Evolutionary conservation across 495 filamentous ascomycete species (phyloP).

Genomic region (Paragyromitra xinjiangensis): DNA sequence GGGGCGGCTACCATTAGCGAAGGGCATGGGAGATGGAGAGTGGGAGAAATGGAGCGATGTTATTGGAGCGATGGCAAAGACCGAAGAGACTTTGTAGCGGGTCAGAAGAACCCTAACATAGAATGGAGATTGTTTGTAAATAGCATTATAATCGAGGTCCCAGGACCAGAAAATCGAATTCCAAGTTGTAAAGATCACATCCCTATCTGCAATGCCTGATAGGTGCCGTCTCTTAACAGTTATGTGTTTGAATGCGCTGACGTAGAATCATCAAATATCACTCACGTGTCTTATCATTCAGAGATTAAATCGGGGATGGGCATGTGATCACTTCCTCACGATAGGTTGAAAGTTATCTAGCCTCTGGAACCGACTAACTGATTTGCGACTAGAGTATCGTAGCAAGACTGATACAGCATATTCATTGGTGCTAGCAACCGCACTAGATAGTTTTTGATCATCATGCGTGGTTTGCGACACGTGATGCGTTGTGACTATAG

Average conservation of each 20-base stretch:
- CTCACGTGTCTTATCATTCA: background rate
- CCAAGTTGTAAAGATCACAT: background rate
- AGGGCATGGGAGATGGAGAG: conserved; percentile 63
- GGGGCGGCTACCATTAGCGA: conserved; percentile 66
- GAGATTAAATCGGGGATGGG: too few relatives aligned
- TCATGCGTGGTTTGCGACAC: too few relatives aligned
- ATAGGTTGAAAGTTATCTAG: too few relatives aligned
- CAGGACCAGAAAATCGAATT: background rate
- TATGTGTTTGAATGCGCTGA: background rate
- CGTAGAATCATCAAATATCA: background rate
- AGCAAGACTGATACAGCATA: too few relatives aligned
- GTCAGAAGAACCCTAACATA: background rate
- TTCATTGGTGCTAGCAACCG: too few relatives aligned
- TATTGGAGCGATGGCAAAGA: conserved; percentile 58
- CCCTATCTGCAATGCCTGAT: too few relatives aligned
- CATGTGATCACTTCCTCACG: too few relatives aligned
- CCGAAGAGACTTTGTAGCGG: conserved; percentile 58
- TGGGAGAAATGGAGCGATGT: conserved; percentile 62
- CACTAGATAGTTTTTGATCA: too few relatives aligned
- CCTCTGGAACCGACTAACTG: too few relatives aligned
- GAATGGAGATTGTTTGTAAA: conserved; percentile 6
- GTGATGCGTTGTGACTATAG: too few relatives aligned
- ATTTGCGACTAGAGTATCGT: too few relatives aligned
- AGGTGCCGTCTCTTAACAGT: too few relatives aligned
- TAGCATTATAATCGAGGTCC: background rate